Evolutionary conservation across 306 rosid species (phyloP).

Genomic region (Glycine latifolia): DNA sequence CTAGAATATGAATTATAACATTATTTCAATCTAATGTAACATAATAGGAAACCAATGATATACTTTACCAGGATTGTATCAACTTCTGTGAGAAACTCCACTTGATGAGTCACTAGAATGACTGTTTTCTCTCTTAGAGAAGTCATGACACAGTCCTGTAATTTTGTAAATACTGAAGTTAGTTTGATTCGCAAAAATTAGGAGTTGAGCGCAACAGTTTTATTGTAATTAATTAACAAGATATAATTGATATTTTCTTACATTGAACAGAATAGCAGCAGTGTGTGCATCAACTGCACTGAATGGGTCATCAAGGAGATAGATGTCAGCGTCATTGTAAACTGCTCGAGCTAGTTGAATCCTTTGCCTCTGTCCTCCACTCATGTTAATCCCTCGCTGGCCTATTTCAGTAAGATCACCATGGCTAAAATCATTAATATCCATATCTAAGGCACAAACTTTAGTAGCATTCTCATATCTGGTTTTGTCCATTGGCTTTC

Average conservation of each 20-base stretch:
- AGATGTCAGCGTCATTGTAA: constrained; percentile 6
- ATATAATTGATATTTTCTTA: background rate
- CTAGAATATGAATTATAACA: background rate
- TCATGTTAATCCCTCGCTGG: constrained; percentile 26
- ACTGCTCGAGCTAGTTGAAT: constrained; percentile 32
- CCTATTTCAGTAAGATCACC: constrained; percentile 30
- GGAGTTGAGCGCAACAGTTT: background rate
- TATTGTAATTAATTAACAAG: background rate
- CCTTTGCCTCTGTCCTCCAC: constrained; percentile 29
- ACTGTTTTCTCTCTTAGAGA: constrained; percentile 25
- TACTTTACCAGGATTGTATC: constrained; percentile 1
- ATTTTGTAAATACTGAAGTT: background rate
- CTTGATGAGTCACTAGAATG: constrained; percentile 28
- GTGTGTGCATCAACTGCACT: constrained; percentile 30
- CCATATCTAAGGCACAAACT: constrained; percentile 13
- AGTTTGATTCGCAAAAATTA: background rate
- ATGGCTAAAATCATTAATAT: constrained; percentile 15
- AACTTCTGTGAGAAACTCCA: constrained; percentile 20
- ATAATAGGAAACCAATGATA: background rate
- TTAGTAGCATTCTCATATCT: constrained; percentile 8
- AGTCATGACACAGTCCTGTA: constrained; percentile 10
- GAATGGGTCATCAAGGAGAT: constrained; percentile 22
- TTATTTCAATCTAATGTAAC: background rate
- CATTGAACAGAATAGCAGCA: constrained; percentile 7
- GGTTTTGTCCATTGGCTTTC: constrained; percentile 17